Evolutionary conservation across 2,329 filamentous ascomycete species (phyloP), one percentile per base, ranked within the genome.

Genomic region (Arthroderma sp.): DNA sequence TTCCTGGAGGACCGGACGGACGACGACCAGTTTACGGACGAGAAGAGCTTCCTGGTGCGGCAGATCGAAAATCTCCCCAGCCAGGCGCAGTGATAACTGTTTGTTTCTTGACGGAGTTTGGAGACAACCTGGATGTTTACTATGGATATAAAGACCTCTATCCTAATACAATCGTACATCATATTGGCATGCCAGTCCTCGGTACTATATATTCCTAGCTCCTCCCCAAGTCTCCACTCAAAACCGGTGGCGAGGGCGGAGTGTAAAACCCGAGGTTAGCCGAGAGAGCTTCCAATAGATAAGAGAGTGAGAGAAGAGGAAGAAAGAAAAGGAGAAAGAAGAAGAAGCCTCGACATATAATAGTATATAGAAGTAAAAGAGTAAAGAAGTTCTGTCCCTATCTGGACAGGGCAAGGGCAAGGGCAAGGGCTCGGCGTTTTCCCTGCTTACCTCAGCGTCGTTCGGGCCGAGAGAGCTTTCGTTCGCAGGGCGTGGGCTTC

Each of bases 21-120:
- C 64, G 93, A 98, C 68, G 93, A 97, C 72, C 93, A 98, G 72
- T 98, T 98, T 70, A 93, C 91, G 63, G 93, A 98, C 68, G 93
- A 98, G 78, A 88, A 95, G 68, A 91, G 93, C 65, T 98, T 97
- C 69, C 76, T 98, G 66, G 91, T 98, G 67, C 91, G 94, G 73
- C 91, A 96, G 72, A 97, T 98, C 67, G 79, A 82, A 59, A 66
- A 71, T 61, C 62, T 76, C 39, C 72, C 74, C 2, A 51, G 47
- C 15, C 47, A 51, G 28, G 47, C 47, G 15, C 47, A 51, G 47
- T 28, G 19, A 47, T 23, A 13, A 21, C 23, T 11, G 25, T 25
- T n/a, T n/a, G n/a, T n/a, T n/a, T 9, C 21, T 19, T 21, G 41
- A 6, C 13, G 13, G 41, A 23, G 21, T 13, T 47, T 47, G 41